These are phyloP conservation scores for Xylaria sp. DNA, from an alignment of 2,329 filamentous ascomycete species.

Conservation along the genomic window DNA sequence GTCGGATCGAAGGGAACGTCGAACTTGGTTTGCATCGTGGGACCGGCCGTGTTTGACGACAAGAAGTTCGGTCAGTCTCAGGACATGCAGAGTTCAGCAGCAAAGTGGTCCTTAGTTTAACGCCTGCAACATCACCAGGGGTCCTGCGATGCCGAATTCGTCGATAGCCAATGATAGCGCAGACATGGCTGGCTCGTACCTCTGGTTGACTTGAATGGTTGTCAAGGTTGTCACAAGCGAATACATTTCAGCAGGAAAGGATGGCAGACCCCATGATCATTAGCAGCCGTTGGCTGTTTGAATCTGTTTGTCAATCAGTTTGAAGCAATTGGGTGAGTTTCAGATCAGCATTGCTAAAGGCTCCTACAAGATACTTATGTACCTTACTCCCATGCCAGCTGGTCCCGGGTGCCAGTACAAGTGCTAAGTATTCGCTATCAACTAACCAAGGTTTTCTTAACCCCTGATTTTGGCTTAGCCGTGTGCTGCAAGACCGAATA, in stretches of 20 bases:
- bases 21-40: slow-evolving; percentile 8
- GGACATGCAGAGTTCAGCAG: slow-evolving; percentile 3
- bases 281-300: slow-evolving; percentile 1
- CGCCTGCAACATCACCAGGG: slow-evolving; percentile 16
- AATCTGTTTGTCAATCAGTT: neutral
- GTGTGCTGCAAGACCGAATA: no score
- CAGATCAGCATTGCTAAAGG: neutral
- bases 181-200: neutral
- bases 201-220: neutral
- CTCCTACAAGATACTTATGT: neutral
- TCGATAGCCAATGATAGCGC: slow-evolving; percentile 6
- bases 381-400: neutral
- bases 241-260: slow-evolving; percentile 16
- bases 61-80: slow-evolving; percentile 1
- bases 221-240: slow-evolving; percentile 7
- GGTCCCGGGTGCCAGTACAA: neutral
- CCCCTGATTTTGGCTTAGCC: no score
- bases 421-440: neutral
- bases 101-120: neutral
- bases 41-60: slow-evolving; percentile 11
- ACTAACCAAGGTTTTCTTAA: no score
- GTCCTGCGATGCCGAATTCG: slow-evolving; percentile 12
- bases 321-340: neutral
- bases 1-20: neutral
- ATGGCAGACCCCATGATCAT: neutral